Conservation (phyloP, 2,329 filamentous ascomycete genomes). For the Raffaelea deltoideospora region DNA sequence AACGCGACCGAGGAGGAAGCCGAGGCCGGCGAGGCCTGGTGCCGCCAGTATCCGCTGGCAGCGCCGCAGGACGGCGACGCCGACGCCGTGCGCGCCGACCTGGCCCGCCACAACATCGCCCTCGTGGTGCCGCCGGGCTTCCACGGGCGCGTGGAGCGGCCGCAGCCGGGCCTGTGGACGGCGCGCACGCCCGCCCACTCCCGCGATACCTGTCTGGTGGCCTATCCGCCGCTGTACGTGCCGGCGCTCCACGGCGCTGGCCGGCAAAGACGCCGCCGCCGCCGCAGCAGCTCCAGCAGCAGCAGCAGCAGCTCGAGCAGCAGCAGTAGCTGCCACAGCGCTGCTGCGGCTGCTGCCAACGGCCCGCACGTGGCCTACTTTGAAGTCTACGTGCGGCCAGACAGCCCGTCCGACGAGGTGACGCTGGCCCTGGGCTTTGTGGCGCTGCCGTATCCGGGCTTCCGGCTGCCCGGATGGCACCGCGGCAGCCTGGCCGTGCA, state of each 20-base stretch:
- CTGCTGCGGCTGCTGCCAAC: not conserved
- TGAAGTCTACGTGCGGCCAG: slow-evolving; percentile 41
- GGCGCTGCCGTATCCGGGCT: slow-evolving; percentile 61
- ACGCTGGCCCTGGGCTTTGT: slow-evolving; percentile 53
- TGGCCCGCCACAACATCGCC: slow-evolving; percentile 35
- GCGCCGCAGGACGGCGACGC: slow-evolving; percentile 20
- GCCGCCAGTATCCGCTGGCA: slow-evolving; percentile 41
- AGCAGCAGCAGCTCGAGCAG: slow-evolving; percentile 8
- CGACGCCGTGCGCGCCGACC: slow-evolving; percentile 19
- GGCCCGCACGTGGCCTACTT: slow-evolving; percentile 49
- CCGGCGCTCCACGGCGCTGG: slow-evolving; percentile 42
- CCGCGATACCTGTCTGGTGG: slow-evolving; percentile 49
- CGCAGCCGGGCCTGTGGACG: slow-evolving; percentile 36
- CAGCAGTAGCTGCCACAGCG: too few species aligned
- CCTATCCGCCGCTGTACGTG: slow-evolving; percentile 54
- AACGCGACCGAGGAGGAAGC: slow-evolving; percentile 39
- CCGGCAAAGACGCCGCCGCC: slow-evolving; percentile 10
- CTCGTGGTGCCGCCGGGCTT: slow-evolving; percentile 36
- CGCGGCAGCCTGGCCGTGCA: slow-evolving; percentile 62
- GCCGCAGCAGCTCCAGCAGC: too few species aligned
- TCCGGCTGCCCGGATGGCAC: slow-evolving; percentile 71
- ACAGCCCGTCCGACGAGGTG: slow-evolving; percentile 26
- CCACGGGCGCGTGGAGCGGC: slow-evolving; percentile 28
- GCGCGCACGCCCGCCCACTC: slow-evolving; percentile 25
- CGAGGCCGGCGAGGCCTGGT: slow-evolving; percentile 52